Conservation (phyloP, 176 grass and related monocot genomes). For the Phoenix dactylifera region DNA sequence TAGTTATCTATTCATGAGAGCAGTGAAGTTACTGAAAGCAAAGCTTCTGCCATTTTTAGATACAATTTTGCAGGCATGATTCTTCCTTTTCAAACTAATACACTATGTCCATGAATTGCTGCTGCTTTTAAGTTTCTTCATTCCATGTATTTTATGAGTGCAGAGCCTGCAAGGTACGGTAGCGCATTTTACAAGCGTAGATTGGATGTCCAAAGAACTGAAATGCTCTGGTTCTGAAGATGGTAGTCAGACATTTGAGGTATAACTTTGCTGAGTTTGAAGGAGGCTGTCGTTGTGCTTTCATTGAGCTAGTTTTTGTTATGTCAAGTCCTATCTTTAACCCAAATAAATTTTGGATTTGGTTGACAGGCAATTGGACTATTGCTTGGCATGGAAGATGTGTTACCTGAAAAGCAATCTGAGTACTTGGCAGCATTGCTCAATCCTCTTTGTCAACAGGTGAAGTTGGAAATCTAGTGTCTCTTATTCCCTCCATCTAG, state of each 20-base stretch:
- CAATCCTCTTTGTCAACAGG: constrained; percentile 81
- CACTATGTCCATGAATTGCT: no score
- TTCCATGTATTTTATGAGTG: constrained; percentile 20
- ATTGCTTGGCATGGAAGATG: constrained; percentile 85
- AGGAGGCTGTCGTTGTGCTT: neutral
- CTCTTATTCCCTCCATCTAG: neutral
- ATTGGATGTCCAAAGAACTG: constrained; percentile 47
- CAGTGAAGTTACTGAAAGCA: constrained; percentile 69
- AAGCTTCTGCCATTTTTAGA: constrained; percentile 85
- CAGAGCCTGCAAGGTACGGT: constrained; percentile 82
- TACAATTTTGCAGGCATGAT: constrained; percentile 74
- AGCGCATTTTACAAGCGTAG: constrained; percentile 43
- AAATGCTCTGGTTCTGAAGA: constrained; percentile 73
- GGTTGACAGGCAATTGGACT: constrained; percentile 69
- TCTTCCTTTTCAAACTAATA: constrained; percentile 2
- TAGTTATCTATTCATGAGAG: constrained; percentile 92
- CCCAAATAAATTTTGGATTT: constrained; percentile 6
- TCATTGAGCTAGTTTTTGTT: neutral
- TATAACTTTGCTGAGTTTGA: constrained; percentile 23
- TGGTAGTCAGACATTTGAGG: constrained; percentile 96
- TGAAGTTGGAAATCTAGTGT: constrained; percentile 13
- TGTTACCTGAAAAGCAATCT: constrained; percentile 67
- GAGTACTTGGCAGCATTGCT: constrained; percentile 73
- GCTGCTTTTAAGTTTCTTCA: no score
- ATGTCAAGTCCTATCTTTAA: no score